Base-by-base conservation (phyloP, 495 filamentous ascomycete genomes). In the Tuber calosporum region DNA sequence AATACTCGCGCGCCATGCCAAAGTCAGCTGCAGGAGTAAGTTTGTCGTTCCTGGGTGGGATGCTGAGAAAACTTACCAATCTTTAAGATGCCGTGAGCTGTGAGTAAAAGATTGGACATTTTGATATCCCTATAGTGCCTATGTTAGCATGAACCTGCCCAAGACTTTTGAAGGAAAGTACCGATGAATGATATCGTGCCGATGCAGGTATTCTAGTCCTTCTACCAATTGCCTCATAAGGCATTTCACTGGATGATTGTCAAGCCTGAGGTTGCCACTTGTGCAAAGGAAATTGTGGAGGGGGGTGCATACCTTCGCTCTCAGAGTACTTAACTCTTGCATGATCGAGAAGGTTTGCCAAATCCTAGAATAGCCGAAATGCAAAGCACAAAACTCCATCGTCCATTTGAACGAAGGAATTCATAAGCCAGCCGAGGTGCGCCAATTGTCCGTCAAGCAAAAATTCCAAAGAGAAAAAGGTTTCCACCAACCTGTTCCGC, bases 81-180 rank as follows among this genome's bases (percentile, higher is more conserved):
- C 80, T 85, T 85, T 30, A 85, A 75, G 43, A 84, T 75, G 20
- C 84, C 84, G 73, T 84, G 81, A 17, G 81, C 76, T 20, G 83
- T 85, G 19, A 85, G 83, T 19, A 85, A 82, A 26, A 85, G 79
- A 53, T 85, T 85, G 40, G 84, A 83, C 83, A 85, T 84, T 77
- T 85, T 85, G 43, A 85, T 82, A 72, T 85, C 84, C 71, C 84
- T 85, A 42, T 36, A 13, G 68, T 41, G 53, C 77, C 40, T 77
- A 74, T 37, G 36, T 67, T 66, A 40, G 53, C 20, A 19, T 41
- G 40, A 20, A 72, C 38, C 17, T 38, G 38, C 34, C 20, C 34
- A 66, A 70, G n/a, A 39, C 38, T 66, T 40, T 66, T 53, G 38
- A 5, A 7, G 48, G 22, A 20, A 68, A n/a, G 22, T 81, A 85